Conservation (phyloP, 2,329 filamentous ascomycete genomes). For the Endoconidiophora polonica region DNA sequence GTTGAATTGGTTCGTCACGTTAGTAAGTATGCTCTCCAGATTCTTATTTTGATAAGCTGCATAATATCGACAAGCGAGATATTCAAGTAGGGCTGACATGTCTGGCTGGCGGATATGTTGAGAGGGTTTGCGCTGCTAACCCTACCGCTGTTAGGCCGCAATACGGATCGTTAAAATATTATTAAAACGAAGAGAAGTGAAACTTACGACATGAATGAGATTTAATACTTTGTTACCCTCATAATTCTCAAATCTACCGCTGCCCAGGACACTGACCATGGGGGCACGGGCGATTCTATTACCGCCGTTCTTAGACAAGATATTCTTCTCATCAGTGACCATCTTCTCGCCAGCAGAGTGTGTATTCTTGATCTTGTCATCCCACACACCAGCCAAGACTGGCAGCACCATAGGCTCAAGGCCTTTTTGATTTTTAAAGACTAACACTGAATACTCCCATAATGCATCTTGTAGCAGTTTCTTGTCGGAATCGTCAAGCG, state of each 20-base stretch:
- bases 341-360: slow-evolving; percentile 12
- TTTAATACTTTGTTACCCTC: slow-evolving; percentile 8
- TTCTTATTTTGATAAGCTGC: not conserved
- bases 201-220: slow-evolving; percentile 10
- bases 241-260: slow-evolving; percentile 9
- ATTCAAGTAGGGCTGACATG: not conserved
- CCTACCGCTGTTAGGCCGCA: too few relatives aligned
- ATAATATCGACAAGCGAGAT: too few relatives aligned
- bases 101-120: not conserved
- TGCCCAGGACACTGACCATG: slow-evolving; percentile 11
- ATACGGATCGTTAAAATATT: not conserved
- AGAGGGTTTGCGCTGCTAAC: not conserved
- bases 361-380: slow-evolving; percentile 11
- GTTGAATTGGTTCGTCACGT: not conserved
- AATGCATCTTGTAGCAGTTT: slow-evolving; percentile 5
- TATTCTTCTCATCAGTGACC: slow-evolving; percentile 12
- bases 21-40: too few relatives aligned
- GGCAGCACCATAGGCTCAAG: slow-evolving; percentile 9
- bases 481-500: slow-evolving; percentile 7
- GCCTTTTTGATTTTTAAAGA: slow-evolving; percentile 10
- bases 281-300: slow-evolving; percentile 10
- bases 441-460: slow-evolving; percentile 10
- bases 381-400: slow-evolving; percentile 9
- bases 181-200: not conserved
- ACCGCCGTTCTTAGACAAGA: slow-evolving; percentile 9